Base-by-base conservation (phyloP, 108 stramenopile genomes). In the Seminavis robusta region DNA sequence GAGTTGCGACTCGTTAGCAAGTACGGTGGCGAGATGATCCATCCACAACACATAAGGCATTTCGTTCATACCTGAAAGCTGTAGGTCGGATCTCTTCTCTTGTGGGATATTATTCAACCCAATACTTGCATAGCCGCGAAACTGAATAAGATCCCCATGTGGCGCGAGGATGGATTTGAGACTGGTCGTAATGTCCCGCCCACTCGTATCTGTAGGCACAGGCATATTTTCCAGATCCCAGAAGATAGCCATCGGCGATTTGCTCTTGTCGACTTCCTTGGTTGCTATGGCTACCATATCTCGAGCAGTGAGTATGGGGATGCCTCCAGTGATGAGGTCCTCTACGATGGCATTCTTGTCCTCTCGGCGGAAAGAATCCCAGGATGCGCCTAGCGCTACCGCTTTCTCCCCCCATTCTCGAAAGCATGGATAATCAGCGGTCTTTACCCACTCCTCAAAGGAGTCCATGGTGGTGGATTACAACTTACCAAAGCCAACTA, bases 161-260 rank as follows among this genome's bases (percentile, higher is more conserved):
- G 45, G 65, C 3, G 53, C 23, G 0, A 73, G 38, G 24, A 60
- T 73, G 9, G 33, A 6, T 28, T 67, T 73, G 33, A 73, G 40
- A 4, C 52, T 29, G 2, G 29, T 11, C 1, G 39, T 30, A 13
- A 67, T 26, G 19, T 53, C 47, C 1, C 31, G 31, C 19, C 55
- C 67, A 29, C 49, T 74, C n/a, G n/a, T 41, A 17, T n/a, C 38
- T 4, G 41, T 19, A 7, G 62, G 73, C 16, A 74, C 59, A 4
- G 73, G 56, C 44, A 69, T 41, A 39, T 69, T 74, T 23, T 74
- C 73, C 40, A 74, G 19, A 55, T 69, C 73, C 73, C 61, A 74
- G 33, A 74, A 74, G 21, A 74, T 59, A 3, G 65, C 65, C 47
- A 69, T 33, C 6, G 62, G 61, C 11, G 33, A 0, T 37, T 56